phyloP scores from a whole-genome alignment of 164 flowering plant genomes.

The Malania oleifera region DNA sequence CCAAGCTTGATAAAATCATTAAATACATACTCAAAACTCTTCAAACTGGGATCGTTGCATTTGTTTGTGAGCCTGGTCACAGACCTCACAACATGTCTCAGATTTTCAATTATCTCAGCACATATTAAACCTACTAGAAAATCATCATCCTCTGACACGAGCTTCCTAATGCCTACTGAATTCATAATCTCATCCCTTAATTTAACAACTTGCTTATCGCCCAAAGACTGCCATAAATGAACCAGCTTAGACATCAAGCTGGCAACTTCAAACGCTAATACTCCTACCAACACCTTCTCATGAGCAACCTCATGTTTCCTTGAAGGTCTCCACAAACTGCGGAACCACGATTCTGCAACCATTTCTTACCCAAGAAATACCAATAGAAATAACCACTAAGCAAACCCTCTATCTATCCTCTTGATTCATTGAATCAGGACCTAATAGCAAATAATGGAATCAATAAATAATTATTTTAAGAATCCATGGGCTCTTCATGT shows the following conservation, averaged over 20 bases:
- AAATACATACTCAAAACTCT: constrained; percentile 57
- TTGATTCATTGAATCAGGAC: background rate
- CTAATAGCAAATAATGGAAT: background rate
- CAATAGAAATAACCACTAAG: background rate
- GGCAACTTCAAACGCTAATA: constrained; percentile 79
- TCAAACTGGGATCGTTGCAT: constrained; percentile 53
- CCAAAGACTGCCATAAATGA: constrained; percentile 66
- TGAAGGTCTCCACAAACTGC: constrained; percentile 46
- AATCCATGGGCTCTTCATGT: no score
- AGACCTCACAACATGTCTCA: constrained; percentile 46
- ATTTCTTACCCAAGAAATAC: constrained; percentile 25
- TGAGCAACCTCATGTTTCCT: constrained; percentile 25
- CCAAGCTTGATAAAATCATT: constrained; percentile 41
- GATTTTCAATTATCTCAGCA: constrained; percentile 56
- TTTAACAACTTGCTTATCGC: constrained; percentile 54
- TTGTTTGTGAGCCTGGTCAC: constrained; percentile 63
- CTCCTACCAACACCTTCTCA: constrained; percentile 54
- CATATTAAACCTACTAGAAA: constrained; percentile 43
- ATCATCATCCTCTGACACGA: constrained; percentile 75
- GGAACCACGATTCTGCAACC: constrained; percentile 78
- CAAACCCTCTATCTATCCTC: background rate
- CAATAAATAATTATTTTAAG: background rate
- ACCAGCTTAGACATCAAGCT: constrained; percentile 82
- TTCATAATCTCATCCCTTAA: constrained; percentile 54
- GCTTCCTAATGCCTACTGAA: constrained; percentile 65